Evolutionary conservation across 1,284 basidiomycete species (phyloP), one percentile per base, ranked within the genome.

Genomic region (Takashimella tepidaria): DNA sequence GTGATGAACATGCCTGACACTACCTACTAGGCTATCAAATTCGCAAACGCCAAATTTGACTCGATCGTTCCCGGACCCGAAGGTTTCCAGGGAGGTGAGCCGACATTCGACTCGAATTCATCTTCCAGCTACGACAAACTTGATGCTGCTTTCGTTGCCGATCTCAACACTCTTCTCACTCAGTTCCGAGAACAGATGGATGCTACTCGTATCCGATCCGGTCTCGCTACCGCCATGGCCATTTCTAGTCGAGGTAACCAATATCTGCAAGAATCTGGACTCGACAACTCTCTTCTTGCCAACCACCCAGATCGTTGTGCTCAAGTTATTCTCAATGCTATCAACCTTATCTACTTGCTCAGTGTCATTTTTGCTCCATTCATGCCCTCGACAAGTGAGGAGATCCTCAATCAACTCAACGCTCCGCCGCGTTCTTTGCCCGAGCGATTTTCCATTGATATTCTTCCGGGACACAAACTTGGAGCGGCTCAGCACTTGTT

Each of bases 341-440:
- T 92, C 74, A 98, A 98, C 78, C 79, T 99, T 62, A 96, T 98
- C 74, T 98, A 96, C 75, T 76, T 87, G 25, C 82, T 99, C 54
- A 88, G 89, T 11, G 85, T 85, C 26, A 78, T 96, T 60, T 77
- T 92, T 61, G 88, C 93, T 71, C 95, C 96, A 0, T 99, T 92
- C 84, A 98, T 99, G 93, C 96, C 96, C 40, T 81, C 85, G 22
- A 95, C 90, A 0, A 84, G 87, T 23, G 83, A 84, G 20, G 80
- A 85, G 8, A 93, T 99, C 57, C 81, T 96, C 56, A 73, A 76
- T 26, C 96, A 98, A 72, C 82, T 98, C 61, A 91, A 96, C 72
- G 93, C 92, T 0, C 92, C 92, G 2, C 81, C 86, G 2, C 84
- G 93, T 47, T 78, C 82, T 10, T 83, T 96, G 1, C 85, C 90